These are phyloP conservation scores for Solanum paucissectum DNA, from an alignment of 257 asterid genomes.

Conservation along the genomic window DNA sequence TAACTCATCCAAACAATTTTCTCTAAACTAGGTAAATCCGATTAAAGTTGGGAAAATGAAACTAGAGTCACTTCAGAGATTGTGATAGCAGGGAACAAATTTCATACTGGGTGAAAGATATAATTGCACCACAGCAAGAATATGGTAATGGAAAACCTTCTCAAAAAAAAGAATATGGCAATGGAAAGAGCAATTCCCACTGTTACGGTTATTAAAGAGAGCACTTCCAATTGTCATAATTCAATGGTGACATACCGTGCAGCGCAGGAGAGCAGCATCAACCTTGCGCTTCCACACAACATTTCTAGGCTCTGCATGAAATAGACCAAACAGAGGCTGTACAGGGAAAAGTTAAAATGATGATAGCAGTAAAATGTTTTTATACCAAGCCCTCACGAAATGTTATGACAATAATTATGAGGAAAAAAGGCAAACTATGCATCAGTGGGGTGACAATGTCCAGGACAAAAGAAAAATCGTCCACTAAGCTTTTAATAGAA, in stretches of 20 bases:
- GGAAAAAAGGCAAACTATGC: not conserved
- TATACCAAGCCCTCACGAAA: not conserved
- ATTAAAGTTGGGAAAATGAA: not conserved
- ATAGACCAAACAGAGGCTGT: conserved; percentile 84
- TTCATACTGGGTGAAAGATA: not conserved
- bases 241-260: conserved; percentile 39
- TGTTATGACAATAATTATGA: no score
- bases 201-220: not conserved
- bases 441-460: not conserved
- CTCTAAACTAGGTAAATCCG: not conserved
- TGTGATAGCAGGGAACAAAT: not conserved
- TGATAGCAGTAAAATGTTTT: not conserved
- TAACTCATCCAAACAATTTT: not conserved
- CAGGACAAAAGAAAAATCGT: not conserved
- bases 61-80: not conserved
- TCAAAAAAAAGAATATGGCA: not conserved
- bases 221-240: not conserved
- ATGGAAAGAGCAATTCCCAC: not conserved
- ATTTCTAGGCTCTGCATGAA: conserved; percentile 68
- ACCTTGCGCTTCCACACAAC: conserved; percentile 83
- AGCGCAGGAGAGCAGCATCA: conserved; percentile 56
- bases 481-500: not conserved
- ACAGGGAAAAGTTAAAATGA: not conserved
- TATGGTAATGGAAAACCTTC: not conserved
- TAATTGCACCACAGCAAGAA: not conserved